These are phyloP conservation scores for Ophiostoma tasmaniense DNA, from an alignment of 2,329 filamentous ascomycete species.

Conservation along the genomic window DNA sequence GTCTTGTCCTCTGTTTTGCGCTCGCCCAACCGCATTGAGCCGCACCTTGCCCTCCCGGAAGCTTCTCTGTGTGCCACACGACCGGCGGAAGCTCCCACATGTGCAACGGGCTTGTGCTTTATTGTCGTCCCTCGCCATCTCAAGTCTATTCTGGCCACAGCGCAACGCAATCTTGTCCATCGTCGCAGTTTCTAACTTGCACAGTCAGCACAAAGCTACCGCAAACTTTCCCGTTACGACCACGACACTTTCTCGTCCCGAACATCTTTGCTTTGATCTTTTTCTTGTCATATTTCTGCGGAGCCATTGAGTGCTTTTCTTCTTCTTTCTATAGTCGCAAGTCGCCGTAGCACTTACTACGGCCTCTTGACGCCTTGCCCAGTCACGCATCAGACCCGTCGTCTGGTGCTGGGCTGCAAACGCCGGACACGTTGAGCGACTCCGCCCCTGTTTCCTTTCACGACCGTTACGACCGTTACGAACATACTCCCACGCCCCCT, in stretches of 20 bases:
- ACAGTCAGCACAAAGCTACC: background rate
- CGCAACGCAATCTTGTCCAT: background rate
- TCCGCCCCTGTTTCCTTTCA: conserved; percentile 27
- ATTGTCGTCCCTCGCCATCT: background rate
- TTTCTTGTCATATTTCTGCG: background rate
- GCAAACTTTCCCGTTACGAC: background rate
- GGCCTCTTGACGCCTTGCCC: conserved; percentile 16
- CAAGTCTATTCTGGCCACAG: background rate
- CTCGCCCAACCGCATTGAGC: background rate
- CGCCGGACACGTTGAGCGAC: conserved; percentile 18
- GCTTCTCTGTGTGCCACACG: background rate
- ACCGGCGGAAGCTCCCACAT: conserved; percentile 6
- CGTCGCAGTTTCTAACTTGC: conserved; percentile 4
- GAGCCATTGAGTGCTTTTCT: background rate
- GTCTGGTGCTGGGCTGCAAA: conserved; percentile 18
- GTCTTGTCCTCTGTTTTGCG: conserved; percentile 3
- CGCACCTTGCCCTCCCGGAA: background rate
- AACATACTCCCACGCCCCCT: conserved; percentile 33
- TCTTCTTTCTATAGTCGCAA: background rate
- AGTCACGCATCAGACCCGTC: conserved; percentile 16
- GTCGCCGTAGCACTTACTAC: conserved; percentile 16
- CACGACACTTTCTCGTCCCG: background rate
- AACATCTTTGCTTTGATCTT: background rate
- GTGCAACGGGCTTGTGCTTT: conserved; percentile 7
- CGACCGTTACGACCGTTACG: conserved; percentile 49